phyloP scores from a whole-genome alignment of 2,329 filamentous ascomycete genomes.

The Curvularia hawaiiensis region DNA sequence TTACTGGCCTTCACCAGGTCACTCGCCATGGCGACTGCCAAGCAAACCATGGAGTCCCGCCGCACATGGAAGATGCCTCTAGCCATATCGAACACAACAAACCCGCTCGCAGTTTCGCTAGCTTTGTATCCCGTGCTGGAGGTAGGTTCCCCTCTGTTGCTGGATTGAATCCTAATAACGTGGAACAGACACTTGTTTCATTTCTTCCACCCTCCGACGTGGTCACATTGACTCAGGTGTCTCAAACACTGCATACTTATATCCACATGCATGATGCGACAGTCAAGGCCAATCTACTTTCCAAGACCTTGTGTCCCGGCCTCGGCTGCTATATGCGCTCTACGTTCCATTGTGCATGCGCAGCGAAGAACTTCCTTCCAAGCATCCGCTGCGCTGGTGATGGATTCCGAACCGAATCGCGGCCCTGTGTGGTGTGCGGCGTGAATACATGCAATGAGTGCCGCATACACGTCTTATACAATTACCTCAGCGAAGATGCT shows the following conservation, averaged over 20 bases:
- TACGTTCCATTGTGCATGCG: slow-evolving; percentile 6
- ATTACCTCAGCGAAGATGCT: slow-evolving; percentile 23
- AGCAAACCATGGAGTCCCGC: background rate
- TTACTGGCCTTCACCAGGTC: background rate
- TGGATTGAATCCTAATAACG: background rate
- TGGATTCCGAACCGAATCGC: slow-evolving; percentile 16
- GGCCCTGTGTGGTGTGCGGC: slow-evolving; percentile 26
- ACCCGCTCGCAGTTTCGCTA: slow-evolving; percentile 2
- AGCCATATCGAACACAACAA: slow-evolving; percentile 4
- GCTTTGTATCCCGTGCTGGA: slow-evolving; percentile 15
- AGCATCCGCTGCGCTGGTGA: slow-evolving; percentile 2
- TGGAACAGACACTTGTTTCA: slow-evolving; percentile 7
- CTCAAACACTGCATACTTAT: slow-evolving; percentile 9
- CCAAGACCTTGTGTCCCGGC: slow-evolving; percentile 19
- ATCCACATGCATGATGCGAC: slow-evolving; percentile 14
- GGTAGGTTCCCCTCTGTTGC: background rate
- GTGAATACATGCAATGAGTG: slow-evolving; percentile 38
- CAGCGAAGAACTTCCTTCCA: slow-evolving; percentile 5
- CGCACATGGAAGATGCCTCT: slow-evolving; percentile 9
- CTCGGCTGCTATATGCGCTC: slow-evolving; percentile 1
- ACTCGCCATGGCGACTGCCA: background rate
- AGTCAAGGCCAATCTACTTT: slow-evolving; percentile 14
- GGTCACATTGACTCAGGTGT: slow-evolving; percentile 6
- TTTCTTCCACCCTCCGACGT: slow-evolving; percentile 11
- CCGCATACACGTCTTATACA: slow-evolving; percentile 36